A percentile compares a stretch with the other conserved stretches of the same genome.
Evolutionary conservation across 345 rosid genomes (phyloP).

Genomic region (Corchorus olitorius): DNA sequence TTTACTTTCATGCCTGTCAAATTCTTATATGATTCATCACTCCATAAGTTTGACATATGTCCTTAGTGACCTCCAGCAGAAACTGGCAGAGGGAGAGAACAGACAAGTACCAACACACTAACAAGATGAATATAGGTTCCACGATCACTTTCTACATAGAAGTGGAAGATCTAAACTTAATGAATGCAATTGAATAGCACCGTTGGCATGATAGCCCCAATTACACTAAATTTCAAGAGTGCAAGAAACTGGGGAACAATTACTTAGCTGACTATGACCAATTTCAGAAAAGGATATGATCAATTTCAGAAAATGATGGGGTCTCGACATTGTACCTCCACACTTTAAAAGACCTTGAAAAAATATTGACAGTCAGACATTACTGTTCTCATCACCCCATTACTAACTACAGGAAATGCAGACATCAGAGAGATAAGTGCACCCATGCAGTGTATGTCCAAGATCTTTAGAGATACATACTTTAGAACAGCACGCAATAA

Average conservation of each 20-base stretch:
- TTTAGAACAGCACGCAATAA: conserved; percentile 80
- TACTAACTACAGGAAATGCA: neutral
- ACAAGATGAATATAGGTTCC: neutral
- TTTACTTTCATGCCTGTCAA: neutral
- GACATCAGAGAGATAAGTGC: neutral
- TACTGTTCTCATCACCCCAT: neutral
- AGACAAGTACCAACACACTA: neutral
- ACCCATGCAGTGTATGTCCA: conserved; percentile 1
- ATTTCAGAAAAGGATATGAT: neutral
- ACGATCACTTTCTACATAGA: neutral
- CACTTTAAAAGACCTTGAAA: conserved; percentile 1
- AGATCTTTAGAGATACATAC: conserved; percentile 46
- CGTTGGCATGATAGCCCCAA: neutral
- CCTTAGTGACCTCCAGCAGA: conserved; percentile 5
- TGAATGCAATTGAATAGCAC: neutral
- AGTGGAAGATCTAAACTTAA: neutral
- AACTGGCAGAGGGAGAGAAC: neutral
- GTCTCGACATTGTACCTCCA: neutral
- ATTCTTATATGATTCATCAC: neutral
- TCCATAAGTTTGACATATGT: neutral
- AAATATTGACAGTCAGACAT: neutral
- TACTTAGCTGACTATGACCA: neutral
- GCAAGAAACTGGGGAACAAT: neutral
- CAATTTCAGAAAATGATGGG: neutral
- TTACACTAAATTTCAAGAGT: neutral